Base-by-base conservation (phyloP, 352 stramenopile species). In the Phytophthora brassicae region DNA sequence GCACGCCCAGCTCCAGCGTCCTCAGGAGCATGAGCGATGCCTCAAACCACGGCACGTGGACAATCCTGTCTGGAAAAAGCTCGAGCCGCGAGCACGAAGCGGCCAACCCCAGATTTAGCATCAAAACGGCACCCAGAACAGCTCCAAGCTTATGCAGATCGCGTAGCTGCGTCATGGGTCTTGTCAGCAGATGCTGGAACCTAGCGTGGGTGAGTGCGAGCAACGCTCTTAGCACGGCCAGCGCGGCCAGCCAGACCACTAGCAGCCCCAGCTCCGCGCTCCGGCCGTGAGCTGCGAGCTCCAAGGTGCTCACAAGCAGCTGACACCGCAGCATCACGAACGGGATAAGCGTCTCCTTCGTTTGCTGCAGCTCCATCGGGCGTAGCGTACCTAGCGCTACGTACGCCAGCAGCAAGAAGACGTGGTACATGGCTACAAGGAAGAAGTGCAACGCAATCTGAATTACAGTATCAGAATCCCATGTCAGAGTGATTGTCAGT, bases 11-110 rank as follows among this genome's bases (percentile, higher is more conserved):
- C 29, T 92, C 79, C 45, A 86, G 63, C 12, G 79, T 76, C 64
- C 81, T 82, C 33, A 92, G 69, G 19, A 92, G 51, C 59, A 90
- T 71, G 6, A 92, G 66, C 17, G 74, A 79, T 4, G 81, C 81
- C 24, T 92, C 84, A 48, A 90, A 92, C 75, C 79, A 92, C 51
- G 81, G 79, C 35, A 92, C 82, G 53, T 88, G 78, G 35, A 86
- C 61, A 20, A 90, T 78, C 17, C 74, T 72, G 7, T 75, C 58
- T 9, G 77, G 77, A 45, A 90, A 87, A 9, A 86, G 56, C 9
- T 43, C 48, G 14, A 78, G 52, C 4, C 64, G 53, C 24, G 80
- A 80, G 26, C 75, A 84, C 6, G 66, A 16, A 4, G 56, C 57
- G 0, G 76, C 80, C 20, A 92, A 56, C 0, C 47, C 46, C 3